Percentiles rank a stretch among this genome's conserved stretches.
Conservation (phyloP, 164 flowering plant species). For the Euptelea pleiosperma region DNA sequence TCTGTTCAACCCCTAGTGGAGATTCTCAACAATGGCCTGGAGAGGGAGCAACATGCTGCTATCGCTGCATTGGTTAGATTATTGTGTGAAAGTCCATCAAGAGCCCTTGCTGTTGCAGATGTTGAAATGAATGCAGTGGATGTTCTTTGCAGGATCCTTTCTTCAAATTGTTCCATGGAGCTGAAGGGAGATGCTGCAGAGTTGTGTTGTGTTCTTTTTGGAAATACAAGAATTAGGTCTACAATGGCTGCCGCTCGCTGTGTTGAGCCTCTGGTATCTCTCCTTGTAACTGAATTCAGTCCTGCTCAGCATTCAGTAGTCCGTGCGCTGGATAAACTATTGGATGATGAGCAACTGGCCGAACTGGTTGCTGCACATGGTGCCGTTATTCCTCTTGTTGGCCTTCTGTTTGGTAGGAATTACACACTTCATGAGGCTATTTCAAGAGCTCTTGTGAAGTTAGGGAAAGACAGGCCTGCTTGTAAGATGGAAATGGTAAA, state of each 20-base stretch:
- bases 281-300: constrained; percentile 72
- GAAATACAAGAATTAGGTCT: constrained; percentile 83
- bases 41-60: constrained; percentile 68
- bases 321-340: constrained; percentile 80
- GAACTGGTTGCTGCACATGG: constrained; percentile 98
- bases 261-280: constrained; percentile 94
- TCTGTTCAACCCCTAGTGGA: constrained; percentile 97
- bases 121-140: constrained; percentile 86
- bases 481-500: constrained; percentile 99
- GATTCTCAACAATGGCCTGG: constrained; percentile 87
- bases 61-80: constrained; percentile 18
- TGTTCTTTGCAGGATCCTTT: constrained; percentile 69
- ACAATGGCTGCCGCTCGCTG: constrained; percentile 94
- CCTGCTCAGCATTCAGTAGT: constrained; percentile 90
- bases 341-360: constrained; percentile 94
- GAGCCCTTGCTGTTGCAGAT: constrained; percentile 86
- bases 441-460: constrained; percentile 83
- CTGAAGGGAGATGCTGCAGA: constrained; percentile 96
- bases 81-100: constrained; percentile 81
- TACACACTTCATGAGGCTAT: constrained; percentile 82
- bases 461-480: constrained; percentile 95
- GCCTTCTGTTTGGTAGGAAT: constrained; percentile 80
- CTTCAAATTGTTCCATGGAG: constrained; percentile 85
- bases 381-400: constrained; percentile 91
- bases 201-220: constrained; percentile 82